These are phyloP conservation scores for Paramarasmius palmivorus DNA, from an alignment of 1,284 basidiomycete species.

Conservation along the genomic window DNA sequence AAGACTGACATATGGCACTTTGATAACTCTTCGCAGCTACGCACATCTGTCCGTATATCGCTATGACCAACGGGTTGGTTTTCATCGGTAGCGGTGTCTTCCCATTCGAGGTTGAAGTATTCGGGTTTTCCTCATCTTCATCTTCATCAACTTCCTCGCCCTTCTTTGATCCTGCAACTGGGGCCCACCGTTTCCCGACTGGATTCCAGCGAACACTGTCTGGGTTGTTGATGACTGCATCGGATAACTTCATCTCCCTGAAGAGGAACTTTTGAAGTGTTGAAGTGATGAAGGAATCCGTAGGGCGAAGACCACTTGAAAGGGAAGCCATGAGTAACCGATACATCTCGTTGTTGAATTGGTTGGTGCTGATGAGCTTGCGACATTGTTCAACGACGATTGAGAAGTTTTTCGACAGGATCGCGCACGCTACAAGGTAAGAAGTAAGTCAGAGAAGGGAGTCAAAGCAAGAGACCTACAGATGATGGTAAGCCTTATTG, in stretches of 20 bases:
- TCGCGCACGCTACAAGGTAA: constrained; percentile 62
- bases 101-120: constrained; percentile 14
- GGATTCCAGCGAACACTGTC: constrained; percentile 62
- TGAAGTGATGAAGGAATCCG: constrained; percentile 73
- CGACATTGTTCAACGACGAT: constrained; percentile 71
- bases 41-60: constrained; percentile 88
- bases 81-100: constrained; percentile 58
- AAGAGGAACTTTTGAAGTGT: constrained; percentile 82
- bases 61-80: constrained; percentile 72
- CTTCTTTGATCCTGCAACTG: constrained; percentile 24
- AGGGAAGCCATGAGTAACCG: constrained; percentile 74
- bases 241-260: constrained; percentile 71
- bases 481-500: constrained; percentile 70
- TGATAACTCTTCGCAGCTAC: constrained; percentile 87
- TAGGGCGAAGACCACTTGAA: constrained; percentile 64
- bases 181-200: constrained; percentile 52
- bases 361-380: constrained; percentile 69
- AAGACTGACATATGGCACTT: constrained; percentile 79
- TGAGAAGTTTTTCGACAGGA: constrained; percentile 54
- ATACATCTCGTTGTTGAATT: constrained; percentile 82
- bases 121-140: constrained; percentile 27
- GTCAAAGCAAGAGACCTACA: constrained; percentile 46
- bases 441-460: not conserved
- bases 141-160: constrained; percentile 30
- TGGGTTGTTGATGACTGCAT: constrained; percentile 60